Evolutionary conservation across 2,329 filamentous ascomycete species (phyloP).

Genomic region (Paraphaeosphaeria minitans): DNA sequence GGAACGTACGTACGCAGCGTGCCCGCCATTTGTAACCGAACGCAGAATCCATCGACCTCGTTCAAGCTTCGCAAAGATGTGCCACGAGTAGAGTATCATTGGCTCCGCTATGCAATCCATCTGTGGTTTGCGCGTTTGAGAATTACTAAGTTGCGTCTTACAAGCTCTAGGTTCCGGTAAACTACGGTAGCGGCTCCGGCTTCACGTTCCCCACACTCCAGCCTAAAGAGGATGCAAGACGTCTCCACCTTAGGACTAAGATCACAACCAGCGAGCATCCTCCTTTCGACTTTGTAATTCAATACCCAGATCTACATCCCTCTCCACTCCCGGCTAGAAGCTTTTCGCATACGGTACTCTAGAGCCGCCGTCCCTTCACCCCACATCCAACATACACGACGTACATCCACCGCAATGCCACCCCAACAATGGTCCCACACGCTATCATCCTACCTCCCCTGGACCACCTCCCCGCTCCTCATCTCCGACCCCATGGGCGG

Average conservation of each 20-base stretch:
- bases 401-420: not conserved
- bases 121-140: not conserved
- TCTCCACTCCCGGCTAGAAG: not conserved
- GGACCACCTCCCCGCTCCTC: constrained; percentile 63
- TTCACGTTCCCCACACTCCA: not conserved
- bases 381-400: not conserved
- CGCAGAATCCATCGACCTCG: too few relatives aligned
- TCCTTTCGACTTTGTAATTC: not conserved
- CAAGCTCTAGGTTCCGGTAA: not conserved
- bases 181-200: not conserved
- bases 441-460: constrained; percentile 50
- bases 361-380: too few relatives aligned
- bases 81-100: too few relatives aligned
- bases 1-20: too few relatives aligned
- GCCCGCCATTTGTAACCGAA: too few relatives aligned
- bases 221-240: not conserved
- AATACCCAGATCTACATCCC: not conserved
- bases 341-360: not conserved
- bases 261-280: not conserved
- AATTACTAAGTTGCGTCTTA: constrained; percentile 3
- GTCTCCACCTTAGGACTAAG: not conserved
- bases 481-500: constrained; percentile 71
- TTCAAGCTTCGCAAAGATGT: too few relatives aligned
- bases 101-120: too few relatives aligned
- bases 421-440: not conserved